Conservation (phyloP, 352 stramenopile genomes). For the Pythium aristosporum region DNA sequence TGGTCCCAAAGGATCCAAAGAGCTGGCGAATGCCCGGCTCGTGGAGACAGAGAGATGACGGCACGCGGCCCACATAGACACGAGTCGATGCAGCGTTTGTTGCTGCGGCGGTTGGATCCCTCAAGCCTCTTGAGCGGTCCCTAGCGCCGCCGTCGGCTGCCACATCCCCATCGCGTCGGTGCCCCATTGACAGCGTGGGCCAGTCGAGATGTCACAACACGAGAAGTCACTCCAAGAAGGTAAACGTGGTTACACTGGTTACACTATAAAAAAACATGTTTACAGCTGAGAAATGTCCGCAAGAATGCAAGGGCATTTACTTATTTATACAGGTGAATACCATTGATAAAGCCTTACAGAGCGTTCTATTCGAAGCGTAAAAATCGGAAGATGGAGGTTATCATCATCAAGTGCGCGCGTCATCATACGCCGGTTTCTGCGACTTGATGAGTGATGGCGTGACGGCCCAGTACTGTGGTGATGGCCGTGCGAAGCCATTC, state of each 20-base stretch:
- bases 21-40: slow-evolving; percentile 44
- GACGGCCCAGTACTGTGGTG: not conserved
- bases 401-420: too few species aligned
- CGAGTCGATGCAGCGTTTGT: slow-evolving; percentile 4
- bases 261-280: not conserved
- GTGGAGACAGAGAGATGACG: slow-evolving; percentile 54
- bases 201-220: not conserved
- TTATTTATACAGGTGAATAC: not conserved
- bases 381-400: too few species aligned
- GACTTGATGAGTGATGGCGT: slow-evolving; percentile 1
- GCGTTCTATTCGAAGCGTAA: too few species aligned
- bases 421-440: too few species aligned
- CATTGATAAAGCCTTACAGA: too few species aligned
- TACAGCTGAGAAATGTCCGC: not conserved
- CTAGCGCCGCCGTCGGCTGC: not conserved
- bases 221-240: not conserved
- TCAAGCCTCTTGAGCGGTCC: not conserved
- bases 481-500: not conserved
- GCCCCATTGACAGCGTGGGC: not conserved
- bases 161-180: not conserved
- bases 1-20: slow-evolving; percentile 48
- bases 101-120: not conserved
- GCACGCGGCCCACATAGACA: slow-evolving; percentile 60
- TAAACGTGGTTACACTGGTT: not conserved
- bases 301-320: not conserved